A percentile compares a stretch with the other conserved stretches of the same genome.
Conservation (phyloP, 192 early-diverging fungal species). For the Umbelopsis sp. region DNA sequence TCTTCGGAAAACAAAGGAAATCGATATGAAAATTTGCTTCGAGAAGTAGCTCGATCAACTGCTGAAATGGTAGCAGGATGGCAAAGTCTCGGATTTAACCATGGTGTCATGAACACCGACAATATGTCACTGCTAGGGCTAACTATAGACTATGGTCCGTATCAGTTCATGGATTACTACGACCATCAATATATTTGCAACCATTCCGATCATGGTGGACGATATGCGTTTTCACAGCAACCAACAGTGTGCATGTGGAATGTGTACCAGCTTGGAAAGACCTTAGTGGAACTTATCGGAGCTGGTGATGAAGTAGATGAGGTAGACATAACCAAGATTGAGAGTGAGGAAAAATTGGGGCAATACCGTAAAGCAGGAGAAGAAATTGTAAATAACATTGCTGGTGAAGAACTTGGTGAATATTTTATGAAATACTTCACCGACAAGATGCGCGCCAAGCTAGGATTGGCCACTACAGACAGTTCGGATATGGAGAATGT, state of each 20-base stretch:
- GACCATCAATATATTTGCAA: conserved; percentile 83
- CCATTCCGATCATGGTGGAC: conserved; percentile 73
- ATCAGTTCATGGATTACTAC: conserved; percentile 81
- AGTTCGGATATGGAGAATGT: conserved; percentile 54
- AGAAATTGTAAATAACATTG: conserved; percentile 53
- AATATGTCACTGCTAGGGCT: conserved; percentile 84
- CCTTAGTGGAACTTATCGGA: conserved; percentile 68
- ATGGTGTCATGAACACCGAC: conserved; percentile 91
- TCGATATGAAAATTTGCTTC: conserved; percentile 63
- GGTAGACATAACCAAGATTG: conserved; percentile 35
- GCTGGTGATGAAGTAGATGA: conserved; percentile 53
- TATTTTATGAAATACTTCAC: conserved; percentile 54
- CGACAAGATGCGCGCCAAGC: conserved; percentile 64
- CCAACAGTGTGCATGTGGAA: conserved; percentile 85
- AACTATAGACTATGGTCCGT: conserved; percentile 90
- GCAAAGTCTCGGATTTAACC: conserved; percentile 76
- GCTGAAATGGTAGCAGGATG: conserved; percentile 77
- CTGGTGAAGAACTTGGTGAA: conserved; percentile 52
- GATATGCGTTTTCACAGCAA: conserved; percentile 72
- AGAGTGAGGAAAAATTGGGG: conserved; percentile 25
- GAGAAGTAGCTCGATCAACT: conserved; percentile 59
- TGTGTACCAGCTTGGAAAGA: conserved; percentile 65
- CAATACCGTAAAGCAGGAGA: conserved; percentile 40
- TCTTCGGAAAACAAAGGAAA: conserved; percentile 33
- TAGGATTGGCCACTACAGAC: conserved; percentile 45